Evolutionary conservation across 139 green algal species (phyloP).

Genomic region (Tetradesmus lagerheimii): DNA sequence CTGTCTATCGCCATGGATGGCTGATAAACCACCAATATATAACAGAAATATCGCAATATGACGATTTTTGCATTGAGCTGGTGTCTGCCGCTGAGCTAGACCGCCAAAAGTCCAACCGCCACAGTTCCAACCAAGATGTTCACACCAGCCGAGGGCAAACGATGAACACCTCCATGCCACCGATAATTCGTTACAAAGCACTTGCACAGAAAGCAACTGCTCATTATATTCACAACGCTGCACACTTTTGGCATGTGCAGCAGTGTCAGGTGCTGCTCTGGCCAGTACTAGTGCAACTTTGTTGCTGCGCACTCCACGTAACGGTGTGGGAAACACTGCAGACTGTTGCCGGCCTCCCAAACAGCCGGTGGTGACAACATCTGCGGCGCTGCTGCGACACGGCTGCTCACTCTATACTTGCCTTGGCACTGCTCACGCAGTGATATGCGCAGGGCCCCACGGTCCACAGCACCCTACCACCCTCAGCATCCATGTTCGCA

Average conservation of each 20-base stretch:
- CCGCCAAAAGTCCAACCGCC: slow-evolving; percentile 6
- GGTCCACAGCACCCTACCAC: neutral
- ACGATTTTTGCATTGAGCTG: neutral
- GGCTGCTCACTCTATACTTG: neutral
- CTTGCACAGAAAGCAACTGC: neutral
- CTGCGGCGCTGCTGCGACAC: neutral
- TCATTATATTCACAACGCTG: neutral
- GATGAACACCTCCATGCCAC: neutral
- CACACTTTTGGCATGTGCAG: neutral
- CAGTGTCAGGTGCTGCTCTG: neutral
- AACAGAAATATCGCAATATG: neutral
- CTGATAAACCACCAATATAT: neutral
- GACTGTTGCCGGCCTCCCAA: no score
- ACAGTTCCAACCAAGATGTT: neutral
- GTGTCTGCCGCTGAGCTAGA: neutral
- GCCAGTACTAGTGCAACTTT: neutral
- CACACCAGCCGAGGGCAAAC: neutral
- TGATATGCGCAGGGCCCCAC: neutral
- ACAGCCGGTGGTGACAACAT: no score
- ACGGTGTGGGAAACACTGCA: no score
- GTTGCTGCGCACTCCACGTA: neutral
- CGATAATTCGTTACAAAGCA: neutral
- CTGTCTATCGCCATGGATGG: neutral
- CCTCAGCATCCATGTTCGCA: neutral
- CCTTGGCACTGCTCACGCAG: neutral